Evolutionary conservation across 2,329 filamentous ascomycete species (phyloP), one percentile per base, ranked within the genome.

Genomic region (Diaporthe destruens): DNA sequence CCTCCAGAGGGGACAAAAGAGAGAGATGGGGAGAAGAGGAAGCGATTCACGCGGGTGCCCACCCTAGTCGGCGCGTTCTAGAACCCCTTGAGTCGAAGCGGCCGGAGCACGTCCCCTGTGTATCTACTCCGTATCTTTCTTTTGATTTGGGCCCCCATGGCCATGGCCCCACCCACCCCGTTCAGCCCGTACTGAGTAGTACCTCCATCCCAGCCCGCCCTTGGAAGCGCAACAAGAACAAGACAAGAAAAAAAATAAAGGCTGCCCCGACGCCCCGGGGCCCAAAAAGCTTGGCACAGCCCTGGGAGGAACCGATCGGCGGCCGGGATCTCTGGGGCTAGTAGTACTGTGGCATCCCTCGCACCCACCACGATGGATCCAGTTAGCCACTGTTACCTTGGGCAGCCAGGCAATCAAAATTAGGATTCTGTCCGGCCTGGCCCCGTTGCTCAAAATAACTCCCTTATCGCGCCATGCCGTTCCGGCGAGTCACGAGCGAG

Each of bases 261-360:
- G n/a, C 5, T 29, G 32, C 32, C 61, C 47, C 47, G 47, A 25
- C n/a, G 32, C 61, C 20, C 47, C 47, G 61, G 61, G n/a, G 47
- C 44, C 47, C 42, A 63, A 29, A 66, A 66, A 66, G 61, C 61
- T 66, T 66, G 47, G 61, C 61, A 53, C 61, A 39, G 61, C 61
- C 61, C 20, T 51, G 61, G 32, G 32, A 65, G 61, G 61, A 51
- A 51, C 61, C 44, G 61, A 66, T 66, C 61, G 32, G 20, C 61
- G 47, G 25, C 44, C 47, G 39, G 61, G 61, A 36, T 53, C 47
- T 36, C 20, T n/a, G 32, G 25, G 47, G 11, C n/a, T 16, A n/a
- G n/a, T n/a, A n/a, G n/a, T n/a, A 51, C 11, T 25, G 1, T 6
- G 9, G 11, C 6, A 36, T 36, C 6, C 39, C 12, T 18, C 39